Percentiles rank a stretch among this genome's conserved stretches.
These are phyloP conservation scores for Colletotrichum cuscutae DNA, from an alignment of 2,329 filamentous ascomycete genomes.

Conservation along the genomic window DNA sequence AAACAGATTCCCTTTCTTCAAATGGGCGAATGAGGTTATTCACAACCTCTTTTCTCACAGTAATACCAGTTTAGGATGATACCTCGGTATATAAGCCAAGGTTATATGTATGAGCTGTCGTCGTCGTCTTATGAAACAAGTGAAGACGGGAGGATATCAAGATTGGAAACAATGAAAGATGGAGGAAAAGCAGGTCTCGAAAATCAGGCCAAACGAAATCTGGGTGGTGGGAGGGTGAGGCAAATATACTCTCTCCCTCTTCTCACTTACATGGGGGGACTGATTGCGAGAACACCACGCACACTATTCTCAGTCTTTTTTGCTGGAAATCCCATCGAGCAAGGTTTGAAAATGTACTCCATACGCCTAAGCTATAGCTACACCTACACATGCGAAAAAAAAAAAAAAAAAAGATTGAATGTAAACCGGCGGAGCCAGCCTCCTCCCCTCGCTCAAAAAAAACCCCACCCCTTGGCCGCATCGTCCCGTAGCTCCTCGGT, in stretches of 20 bases:
- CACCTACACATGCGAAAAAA: not conserved
- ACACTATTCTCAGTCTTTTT: not conserved
- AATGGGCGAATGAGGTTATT: not conserved
- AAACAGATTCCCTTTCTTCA: not conserved
- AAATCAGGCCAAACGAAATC: conserved; percentile 23
- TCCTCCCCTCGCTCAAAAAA: not conserved
- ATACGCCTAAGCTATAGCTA: not conserved
- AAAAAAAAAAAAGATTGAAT: not conserved
- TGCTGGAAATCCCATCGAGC: not conserved
- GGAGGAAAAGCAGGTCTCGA: conserved; percentile 15
- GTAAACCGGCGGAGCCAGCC: not conserved
- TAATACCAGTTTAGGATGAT: not conserved
- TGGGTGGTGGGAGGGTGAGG: not conserved
- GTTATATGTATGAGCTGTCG: not conserved
- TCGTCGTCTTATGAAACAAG: not conserved
- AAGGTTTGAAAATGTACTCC: not conserved
- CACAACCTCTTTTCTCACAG: not conserved
- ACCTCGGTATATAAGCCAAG: not conserved
- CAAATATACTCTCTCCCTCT: conserved; percentile 24
- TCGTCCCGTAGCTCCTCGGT: conserved; percentile 32
- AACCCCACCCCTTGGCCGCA: not conserved
- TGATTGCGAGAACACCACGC: not conserved
- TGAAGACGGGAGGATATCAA: not conserved
- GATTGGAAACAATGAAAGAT: conserved; percentile 1
- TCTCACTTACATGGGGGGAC: not conserved